Conservation (phyloP, 495 filamentous ascomycete species). For the Platismatia glauca region DNA sequence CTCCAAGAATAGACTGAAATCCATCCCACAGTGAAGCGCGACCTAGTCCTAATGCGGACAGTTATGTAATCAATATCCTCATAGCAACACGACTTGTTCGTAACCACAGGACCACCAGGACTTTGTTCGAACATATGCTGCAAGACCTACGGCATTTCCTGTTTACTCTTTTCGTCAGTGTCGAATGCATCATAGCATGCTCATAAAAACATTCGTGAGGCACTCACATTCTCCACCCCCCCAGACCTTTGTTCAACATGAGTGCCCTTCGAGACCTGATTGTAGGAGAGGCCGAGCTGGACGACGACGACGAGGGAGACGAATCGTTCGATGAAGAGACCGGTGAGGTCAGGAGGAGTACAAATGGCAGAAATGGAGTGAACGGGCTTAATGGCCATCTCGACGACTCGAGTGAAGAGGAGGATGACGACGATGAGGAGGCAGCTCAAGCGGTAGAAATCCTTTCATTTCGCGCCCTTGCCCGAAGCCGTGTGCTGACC, state of each 20-base stretch:
- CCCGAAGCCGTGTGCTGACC: not conserved
- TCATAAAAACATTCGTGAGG: not conserved
- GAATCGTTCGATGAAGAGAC: conserved; percentile 79
- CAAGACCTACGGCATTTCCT: not conserved
- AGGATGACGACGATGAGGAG: conserved; percentile 90
- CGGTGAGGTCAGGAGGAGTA: conserved; percentile 48
- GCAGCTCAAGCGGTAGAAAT: conserved; percentile 48
- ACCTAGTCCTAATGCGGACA: not conserved
- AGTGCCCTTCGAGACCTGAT: conserved; percentile 65
- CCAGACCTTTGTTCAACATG: conserved; percentile 37
- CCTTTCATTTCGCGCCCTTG: not conserved
- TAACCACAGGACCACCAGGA: not conserved
- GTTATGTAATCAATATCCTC: not conserved
- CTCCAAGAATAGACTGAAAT: not conserved
- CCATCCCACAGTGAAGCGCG: not conserved
- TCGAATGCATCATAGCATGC: not conserved
- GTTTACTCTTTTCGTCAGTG: not conserved
- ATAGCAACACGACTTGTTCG: not conserved
- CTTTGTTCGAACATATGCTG: not conserved
- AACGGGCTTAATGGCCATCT: conserved; percentile 38
- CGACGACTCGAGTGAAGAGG: conserved; percentile 88
- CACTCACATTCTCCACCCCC: not conserved
- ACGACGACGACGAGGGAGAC: conserved; percentile 85
- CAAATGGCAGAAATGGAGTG: conserved; percentile 33
- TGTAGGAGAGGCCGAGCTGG: conserved; percentile 74